A percentile compares a stretch with the other conserved stretches of the same genome.
These are phyloP conservation scores for Cardamine occulta DNA, from an alignment of 345 rosid species.

Conservation along the genomic window DNA sequence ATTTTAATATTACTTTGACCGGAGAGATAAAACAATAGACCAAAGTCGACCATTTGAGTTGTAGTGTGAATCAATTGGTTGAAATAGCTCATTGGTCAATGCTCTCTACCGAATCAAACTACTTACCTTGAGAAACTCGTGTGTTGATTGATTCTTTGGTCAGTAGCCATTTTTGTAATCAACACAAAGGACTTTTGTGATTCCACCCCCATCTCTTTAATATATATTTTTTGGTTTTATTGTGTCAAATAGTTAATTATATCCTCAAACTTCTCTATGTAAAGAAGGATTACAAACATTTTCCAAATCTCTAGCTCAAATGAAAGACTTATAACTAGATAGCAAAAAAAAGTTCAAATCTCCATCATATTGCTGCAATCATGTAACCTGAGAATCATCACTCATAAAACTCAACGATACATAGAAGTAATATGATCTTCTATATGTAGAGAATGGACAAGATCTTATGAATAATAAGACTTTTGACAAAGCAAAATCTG, in stretches of 20 bases:
- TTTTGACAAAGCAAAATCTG: no score
- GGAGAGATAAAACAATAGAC: background rate
- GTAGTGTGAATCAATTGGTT: background rate
- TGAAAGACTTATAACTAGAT: background rate
- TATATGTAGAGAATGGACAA: background rate
- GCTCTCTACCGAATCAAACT: background rate
- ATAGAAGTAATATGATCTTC: background rate
- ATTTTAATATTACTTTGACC: background rate
- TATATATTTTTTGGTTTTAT: no score
- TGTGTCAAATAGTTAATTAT: no score
- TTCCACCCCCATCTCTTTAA: no score
- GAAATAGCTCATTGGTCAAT: background rate
- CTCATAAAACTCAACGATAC: background rate
- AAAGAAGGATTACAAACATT: background rate
- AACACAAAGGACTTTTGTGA: background rate
- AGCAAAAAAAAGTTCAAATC: background rate
- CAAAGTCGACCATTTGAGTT: background rate
- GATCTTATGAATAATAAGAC: background rate
- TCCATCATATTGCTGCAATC: background rate
- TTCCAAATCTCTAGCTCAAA: background rate
- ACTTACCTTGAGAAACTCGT: background rate
- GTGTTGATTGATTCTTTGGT: slow-evolving; percentile 1
- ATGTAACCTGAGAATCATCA: background rate
- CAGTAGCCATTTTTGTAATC: background rate
- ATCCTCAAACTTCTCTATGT: background rate